Evolutionary conservation across 495 filamentous ascomycete genomes (phyloP).

Genomic region (Talaromyces ruber): DNA sequence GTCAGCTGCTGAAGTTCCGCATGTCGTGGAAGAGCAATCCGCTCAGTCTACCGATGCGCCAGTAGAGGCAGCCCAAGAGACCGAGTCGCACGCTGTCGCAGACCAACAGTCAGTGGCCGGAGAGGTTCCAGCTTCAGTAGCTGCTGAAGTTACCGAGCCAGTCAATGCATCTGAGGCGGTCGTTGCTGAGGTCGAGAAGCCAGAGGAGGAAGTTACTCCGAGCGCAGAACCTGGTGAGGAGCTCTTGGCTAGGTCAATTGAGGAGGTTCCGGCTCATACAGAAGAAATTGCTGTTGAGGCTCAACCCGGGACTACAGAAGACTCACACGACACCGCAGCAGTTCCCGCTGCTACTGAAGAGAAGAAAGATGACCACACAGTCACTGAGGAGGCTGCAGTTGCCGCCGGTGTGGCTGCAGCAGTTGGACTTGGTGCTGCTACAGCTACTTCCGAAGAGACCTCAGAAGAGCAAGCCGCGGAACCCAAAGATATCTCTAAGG

Average conservation of each 20-base stretch:
- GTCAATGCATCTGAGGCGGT: not conserved
- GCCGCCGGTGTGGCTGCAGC: not conserved
- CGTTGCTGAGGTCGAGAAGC: not conserved
- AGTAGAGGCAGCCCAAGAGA: constrained; percentile 6
- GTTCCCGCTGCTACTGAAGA: constrained; percentile 2
- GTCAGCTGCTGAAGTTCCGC: constrained; percentile 5
- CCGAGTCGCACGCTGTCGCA: not conserved
- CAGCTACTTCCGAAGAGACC: not conserved
- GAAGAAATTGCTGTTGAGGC: not conserved
- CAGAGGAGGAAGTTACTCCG: not conserved
- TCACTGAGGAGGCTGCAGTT: constrained; percentile 3
- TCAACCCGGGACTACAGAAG: not conserved
- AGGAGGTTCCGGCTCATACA: not conserved
- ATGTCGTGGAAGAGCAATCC: not conserved
- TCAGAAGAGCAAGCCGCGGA: constrained; percentile 1
- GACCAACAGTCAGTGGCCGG: not conserved
- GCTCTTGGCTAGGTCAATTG: not conserved
- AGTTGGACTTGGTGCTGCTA: constrained; percentile 2
- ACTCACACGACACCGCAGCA: not conserved
- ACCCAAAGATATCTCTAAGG: not conserved
- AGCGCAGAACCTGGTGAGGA: not conserved
- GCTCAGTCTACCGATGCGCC: constrained; percentile 4
- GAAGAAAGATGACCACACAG: not conserved
- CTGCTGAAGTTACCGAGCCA: not conserved
- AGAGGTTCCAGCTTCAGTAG: not conserved